Evolutionary conservation across 2,329 filamentous ascomycete species (phyloP).

Genomic region (Colletotrichum sp.): DNA sequence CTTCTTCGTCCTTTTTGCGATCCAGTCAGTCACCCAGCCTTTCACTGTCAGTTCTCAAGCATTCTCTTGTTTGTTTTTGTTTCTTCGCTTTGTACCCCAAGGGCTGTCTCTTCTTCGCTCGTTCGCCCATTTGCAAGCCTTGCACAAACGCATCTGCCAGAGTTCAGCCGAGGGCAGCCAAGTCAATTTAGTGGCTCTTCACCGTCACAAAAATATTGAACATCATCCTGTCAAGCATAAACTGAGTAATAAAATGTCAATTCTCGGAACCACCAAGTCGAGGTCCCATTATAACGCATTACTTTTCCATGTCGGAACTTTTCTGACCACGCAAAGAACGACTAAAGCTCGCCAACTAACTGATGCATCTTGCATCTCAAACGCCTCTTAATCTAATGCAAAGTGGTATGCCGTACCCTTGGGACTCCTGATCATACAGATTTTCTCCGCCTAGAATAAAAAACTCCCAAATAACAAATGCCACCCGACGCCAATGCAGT

Average conservation of each 20-base stretch:
- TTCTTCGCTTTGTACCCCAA: neutral
- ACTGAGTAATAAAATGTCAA: neutral
- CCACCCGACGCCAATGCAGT: neutral
- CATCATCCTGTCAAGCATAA: neutral
- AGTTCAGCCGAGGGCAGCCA: neutral
- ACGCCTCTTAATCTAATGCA: conserved; percentile 19
- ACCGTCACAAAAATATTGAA: neutral
- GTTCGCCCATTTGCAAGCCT: neutral
- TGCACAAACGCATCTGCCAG: neutral
- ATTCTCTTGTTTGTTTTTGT: neutral
- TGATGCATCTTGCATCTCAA: neutral
- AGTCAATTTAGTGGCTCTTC: neutral
- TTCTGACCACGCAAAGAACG: neutral
- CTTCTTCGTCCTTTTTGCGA: neutral
- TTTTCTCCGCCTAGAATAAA: neutral
- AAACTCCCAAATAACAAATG: neutral
- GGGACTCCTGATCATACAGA: conserved; percentile 4
- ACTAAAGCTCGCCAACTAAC: neutral
- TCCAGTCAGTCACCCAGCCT: neutral
- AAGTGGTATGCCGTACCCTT: conserved; percentile 12
- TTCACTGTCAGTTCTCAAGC: neutral
- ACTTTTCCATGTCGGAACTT: neutral
- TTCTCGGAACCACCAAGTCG: neutral
- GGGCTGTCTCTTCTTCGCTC: neutral
- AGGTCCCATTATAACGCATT: neutral